phyloP scores from a whole-genome alignment of 208 protist species.

The Crithidia expoeki region DNA sequence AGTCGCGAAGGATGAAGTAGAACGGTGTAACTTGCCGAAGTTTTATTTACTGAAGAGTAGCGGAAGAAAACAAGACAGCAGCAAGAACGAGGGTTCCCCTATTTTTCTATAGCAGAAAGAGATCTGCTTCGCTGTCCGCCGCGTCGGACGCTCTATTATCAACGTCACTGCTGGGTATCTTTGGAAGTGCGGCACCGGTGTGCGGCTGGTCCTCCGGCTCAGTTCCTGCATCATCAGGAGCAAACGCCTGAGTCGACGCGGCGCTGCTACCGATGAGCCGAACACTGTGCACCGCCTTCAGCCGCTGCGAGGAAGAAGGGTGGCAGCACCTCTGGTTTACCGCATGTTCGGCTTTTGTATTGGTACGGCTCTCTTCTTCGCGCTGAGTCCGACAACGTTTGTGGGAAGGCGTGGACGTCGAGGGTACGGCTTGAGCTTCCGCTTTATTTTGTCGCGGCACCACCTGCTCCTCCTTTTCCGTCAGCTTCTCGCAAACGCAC shows the following conservation, averaged over 20 bases:
- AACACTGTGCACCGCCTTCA: slow-evolving; percentile 14
- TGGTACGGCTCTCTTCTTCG: neutral
- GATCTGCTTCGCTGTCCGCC: slow-evolving; percentile 35
- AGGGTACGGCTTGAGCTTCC: neutral
- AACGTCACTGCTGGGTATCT: neutral
- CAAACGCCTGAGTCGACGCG: slow-evolving; percentile 8
- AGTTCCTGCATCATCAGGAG: neutral
- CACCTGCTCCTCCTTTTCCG: neutral
- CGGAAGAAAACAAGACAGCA: too few relatives aligned
- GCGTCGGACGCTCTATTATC: slow-evolving; percentile 1
- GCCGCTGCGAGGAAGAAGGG: neutral
- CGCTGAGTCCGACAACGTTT: neutral
- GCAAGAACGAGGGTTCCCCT: too few relatives aligned
- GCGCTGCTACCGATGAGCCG: slow-evolving; percentile 25
- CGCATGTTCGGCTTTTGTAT: neutral
- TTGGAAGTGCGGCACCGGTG: neutral
- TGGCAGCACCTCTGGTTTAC: neutral
- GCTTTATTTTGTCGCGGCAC: neutral
- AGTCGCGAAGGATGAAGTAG: too few relatives aligned
- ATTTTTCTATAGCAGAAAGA: slow-evolving; percentile 24
- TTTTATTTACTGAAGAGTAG: too few relatives aligned
- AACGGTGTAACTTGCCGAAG: too few relatives aligned
- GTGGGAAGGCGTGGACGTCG: neutral
- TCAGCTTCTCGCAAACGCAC: slow-evolving; percentile 3
- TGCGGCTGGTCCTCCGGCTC: neutral